phyloP scores from a whole-genome alignment of 2,329 filamentous ascomycete genomes.

The Claviceps maximensis region DNA sequence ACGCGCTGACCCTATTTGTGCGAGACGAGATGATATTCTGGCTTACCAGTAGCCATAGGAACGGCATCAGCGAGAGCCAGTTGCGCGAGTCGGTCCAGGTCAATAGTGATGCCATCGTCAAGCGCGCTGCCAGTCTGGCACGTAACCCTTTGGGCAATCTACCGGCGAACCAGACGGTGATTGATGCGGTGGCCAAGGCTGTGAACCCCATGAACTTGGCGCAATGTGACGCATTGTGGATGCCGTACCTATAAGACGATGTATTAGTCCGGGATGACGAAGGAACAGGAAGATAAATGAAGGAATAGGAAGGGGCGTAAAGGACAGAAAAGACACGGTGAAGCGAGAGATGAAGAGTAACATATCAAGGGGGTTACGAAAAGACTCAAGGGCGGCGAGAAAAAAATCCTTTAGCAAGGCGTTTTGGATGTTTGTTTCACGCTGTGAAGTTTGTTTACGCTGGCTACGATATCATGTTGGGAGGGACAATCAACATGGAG shows the following conservation, averaged over 20 bases:
- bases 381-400: not conserved
- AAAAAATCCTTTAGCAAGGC: constrained; percentile 6
- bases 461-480: not conserved
- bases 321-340: not conserved
- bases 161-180: constrained; percentile 92
- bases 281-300: not conserved
- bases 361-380: not conserved
- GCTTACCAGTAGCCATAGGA: constrained; percentile 69
- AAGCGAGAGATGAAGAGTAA: too few relatives aligned
- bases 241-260: constrained; percentile 53
- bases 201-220: constrained; percentile 85
- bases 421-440: constrained; percentile 3
- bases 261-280: not conserved
- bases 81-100: constrained; percentile 67
- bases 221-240: constrained; percentile 87
- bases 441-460: not conserved
- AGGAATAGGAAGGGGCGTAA: not conserved
- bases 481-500: too few relatives aligned
- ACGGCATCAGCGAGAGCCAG: constrained; percentile 42
- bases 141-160: constrained; percentile 66
- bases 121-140: constrained; percentile 74
- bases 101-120: constrained; percentile 86
- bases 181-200: constrained; percentile 84
- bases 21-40: constrained; percentile 97
- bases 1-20: constrained; percentile 87